Evolutionary conservation across 1,139 yeast species (phyloP), one percentile per base, ranked within the genome.

Genomic region (Candida smagusa): DNA sequence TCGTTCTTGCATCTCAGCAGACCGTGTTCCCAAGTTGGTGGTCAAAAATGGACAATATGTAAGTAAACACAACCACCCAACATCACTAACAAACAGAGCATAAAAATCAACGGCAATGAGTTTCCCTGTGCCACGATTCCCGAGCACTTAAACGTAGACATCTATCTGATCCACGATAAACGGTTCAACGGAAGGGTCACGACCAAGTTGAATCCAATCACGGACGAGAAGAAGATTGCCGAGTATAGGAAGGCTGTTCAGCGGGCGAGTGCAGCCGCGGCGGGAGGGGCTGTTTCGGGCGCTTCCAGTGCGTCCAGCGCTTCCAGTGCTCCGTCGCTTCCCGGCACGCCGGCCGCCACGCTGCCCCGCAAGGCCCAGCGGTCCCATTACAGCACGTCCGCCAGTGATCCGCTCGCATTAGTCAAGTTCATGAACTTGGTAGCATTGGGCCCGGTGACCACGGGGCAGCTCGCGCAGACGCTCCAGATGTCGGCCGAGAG

Each of bases 361-460:
- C 30, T n/a, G 21, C 12, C 22, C 3, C 19, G 11, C 30, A 28
- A 12, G 22, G 11, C 9, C 30, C 22, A 3, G 21, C 30, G 21
- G 6, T 13, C 35, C 22, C 12, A 32, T 36, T 36, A 37, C 24
- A n/a, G 23, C n/a, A 34, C 35, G 27, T 7, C 30, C 9, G 24
- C 40, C 4, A 28, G 27, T 11, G 35, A 34, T 23, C 33, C 34
- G 28, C 29, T 25, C 4, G 21, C n/a, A 37, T 53, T 6, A 24
- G 33, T 41, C 34, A 68, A 67, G 42, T 62, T 69, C 40, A 44
- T 68, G 13, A 55, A 60, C 35, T 55, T 63, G 41, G 34, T 67
- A 37, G 69, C 74, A 12, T 54, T 70, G 34, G 76, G 75, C 7
- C 76, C 76, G 7, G 54, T 58, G 27, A 49, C 66, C 7, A 48